Percentiles rank a stretch among this genome's conserved stretches.
phyloP scores from a whole-genome alignment of 164 flowering plant species.

The Warburgia ugandensis region DNA sequence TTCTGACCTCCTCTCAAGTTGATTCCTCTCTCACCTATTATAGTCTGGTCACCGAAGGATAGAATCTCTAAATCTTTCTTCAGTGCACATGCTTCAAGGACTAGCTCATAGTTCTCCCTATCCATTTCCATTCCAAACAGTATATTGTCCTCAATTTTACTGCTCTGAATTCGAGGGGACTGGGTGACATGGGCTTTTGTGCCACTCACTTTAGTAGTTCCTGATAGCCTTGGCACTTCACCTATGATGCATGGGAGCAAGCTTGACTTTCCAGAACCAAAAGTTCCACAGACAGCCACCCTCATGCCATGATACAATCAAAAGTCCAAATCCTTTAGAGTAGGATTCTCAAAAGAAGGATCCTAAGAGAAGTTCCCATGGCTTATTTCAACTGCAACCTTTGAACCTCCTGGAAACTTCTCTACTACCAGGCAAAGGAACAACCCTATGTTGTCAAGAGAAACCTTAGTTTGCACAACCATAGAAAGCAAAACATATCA shows the following conservation, averaged over 20 bases:
- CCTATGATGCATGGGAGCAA: slow-evolving; percentile 51
- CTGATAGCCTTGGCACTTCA: slow-evolving; percentile 41
- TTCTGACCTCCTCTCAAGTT: slow-evolving; percentile 94
- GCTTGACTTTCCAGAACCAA: slow-evolving; percentile 63
- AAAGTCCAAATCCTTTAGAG: slow-evolving; percentile 34
- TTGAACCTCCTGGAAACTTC: slow-evolving; percentile 39
- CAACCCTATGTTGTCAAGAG: slow-evolving; percentile 55
- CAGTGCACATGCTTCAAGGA: slow-evolving; percentile 69
- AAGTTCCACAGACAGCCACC: slow-evolving; percentile 55
- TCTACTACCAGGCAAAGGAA: slow-evolving; percentile 46
- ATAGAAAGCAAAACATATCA: slow-evolving; percentile 48
- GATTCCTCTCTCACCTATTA: slow-evolving; percentile 86
- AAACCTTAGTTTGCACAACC: slow-evolving; percentile 65
- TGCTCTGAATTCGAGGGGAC: slow-evolving; percentile 90
- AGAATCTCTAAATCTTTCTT: slow-evolving; percentile 76
- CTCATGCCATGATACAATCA: slow-evolving; percentile 34
- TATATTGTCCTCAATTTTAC: slow-evolving; percentile 75
- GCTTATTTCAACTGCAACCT: slow-evolving; percentile 43
- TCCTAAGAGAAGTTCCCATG: slow-evolving; percentile 35
- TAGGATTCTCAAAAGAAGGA: slow-evolving; percentile 18
- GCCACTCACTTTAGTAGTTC: slow-evolving; percentile 39
- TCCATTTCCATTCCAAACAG: slow-evolving; percentile 82
- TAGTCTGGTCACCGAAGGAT: slow-evolving; percentile 72
- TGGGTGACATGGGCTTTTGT: slow-evolving; percentile 80
- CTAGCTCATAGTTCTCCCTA: slow-evolving; percentile 48